Conservation (phyloP, 1,139 yeast species). For the Suhomyces anneliseae region DNA sequence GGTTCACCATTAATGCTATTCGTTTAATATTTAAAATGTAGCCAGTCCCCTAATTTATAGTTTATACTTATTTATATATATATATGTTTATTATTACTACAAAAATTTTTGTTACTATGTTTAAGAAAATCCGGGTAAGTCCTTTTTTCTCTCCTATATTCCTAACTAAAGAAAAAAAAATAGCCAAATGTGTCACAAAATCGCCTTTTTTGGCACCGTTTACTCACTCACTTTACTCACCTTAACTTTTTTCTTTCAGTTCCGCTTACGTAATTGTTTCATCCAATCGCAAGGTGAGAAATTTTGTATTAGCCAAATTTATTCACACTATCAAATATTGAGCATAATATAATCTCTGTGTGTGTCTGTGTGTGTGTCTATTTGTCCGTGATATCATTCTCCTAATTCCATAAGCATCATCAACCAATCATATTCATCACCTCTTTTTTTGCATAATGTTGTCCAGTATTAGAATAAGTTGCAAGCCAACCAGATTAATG, state of each 20-base stretch:
- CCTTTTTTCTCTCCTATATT: background rate
- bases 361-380: no score
- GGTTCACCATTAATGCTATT: slow-evolving; percentile 12
- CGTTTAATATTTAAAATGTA: slow-evolving; percentile 7
- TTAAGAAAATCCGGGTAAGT: slow-evolving; percentile 1
- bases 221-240: no score
- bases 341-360: no score
- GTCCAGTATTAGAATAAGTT: slow-evolving; percentile 13
- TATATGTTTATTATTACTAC: background rate
- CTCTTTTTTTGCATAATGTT: slow-evolving; percentile 10
- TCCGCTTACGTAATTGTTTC: slow-evolving; percentile 5
- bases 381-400: no score
- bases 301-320: slow-evolving; percentile 7
- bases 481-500: slow-evolving; percentile 9
- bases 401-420: no score
- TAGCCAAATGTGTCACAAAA: no score
- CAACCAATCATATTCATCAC: background rate
- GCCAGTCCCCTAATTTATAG: background rate
- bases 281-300: slow-evolving; percentile 12
- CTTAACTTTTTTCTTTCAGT: no score
- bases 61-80: no score
- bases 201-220: no score
- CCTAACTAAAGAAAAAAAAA: no score
- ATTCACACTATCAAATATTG: background rate
- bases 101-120: no score